These are phyloP conservation scores for Phaseolus lunatus DNA, from an alignment of 306 rosid species.

Conservation along the genomic window DNA sequence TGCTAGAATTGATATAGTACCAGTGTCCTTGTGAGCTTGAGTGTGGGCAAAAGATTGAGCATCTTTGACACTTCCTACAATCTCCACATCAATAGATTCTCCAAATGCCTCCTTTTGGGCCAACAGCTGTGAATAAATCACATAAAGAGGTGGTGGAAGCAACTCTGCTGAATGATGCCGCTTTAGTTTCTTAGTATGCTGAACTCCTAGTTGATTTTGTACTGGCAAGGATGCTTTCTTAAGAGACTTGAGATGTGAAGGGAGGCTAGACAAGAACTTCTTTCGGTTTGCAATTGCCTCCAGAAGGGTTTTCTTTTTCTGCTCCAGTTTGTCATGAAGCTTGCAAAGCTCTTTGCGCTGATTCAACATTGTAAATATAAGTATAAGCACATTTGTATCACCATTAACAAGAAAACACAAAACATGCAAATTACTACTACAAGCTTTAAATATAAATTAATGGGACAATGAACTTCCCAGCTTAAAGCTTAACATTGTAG, in stretches of 20 bases:
- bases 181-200: conserved; percentile 75
- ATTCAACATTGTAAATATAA: conserved; percentile 30
- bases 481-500: background rate
- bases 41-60: conserved; percentile 73
- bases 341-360: conserved; percentile 89
- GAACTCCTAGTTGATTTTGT: conserved; percentile 74
- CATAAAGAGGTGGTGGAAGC: conserved; percentile 81
- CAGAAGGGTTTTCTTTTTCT: conserved; percentile 64
- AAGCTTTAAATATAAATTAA: conserved; percentile 1
- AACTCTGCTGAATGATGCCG: conserved; percentile 80
- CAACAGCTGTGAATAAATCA: conserved; percentile 73
- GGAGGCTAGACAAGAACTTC: conserved; percentile 81
- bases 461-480: background rate
- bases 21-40: conserved; percentile 68
- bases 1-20: conserved; percentile 50
- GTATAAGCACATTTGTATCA: background rate
- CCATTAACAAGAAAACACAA: background rate
- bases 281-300: conserved; percentile 74
- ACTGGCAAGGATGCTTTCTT: conserved; percentile 83
- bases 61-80: conserved; percentile 74
- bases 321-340: conserved; percentile 71
- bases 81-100: conserved; percentile 76
- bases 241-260: conserved; percentile 80
- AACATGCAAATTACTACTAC: conserved; percentile 5
- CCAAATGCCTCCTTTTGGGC: conserved; percentile 89